Base-by-base conservation (phyloP, 2,329 filamentous ascomycete species). In the Chrysoporthe cubensis region DNA sequence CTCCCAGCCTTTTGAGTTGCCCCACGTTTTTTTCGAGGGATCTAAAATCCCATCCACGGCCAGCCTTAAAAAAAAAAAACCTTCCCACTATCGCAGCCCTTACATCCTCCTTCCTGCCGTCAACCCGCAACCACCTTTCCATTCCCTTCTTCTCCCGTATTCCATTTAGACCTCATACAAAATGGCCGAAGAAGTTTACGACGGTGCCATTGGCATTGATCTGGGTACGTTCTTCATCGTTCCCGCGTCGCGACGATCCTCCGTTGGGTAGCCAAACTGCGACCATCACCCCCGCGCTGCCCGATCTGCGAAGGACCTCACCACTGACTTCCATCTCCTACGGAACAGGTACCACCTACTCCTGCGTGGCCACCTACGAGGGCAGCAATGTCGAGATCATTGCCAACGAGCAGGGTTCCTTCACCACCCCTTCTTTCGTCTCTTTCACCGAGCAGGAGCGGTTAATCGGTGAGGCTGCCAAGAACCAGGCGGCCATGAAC, bases 401-500 rank as follows among this genome's bases (percentile, higher is more conserved):
- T 83, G 95, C 95, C 91, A 98, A 98, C 86, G 95, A 98, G 89
- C 95, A 98, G 90, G 95, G 95, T 88, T 94, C 90, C 85, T 97
- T 97, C 86, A 98, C 96, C 80, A 98, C 96, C 73, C 96, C 96
- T 75, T 98, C 96, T 68, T 99, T 97, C 88, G 96, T 99, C 80
- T 97, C 93, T 77, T 99, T 99, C 90, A 97, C 94, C 81, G 91
- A 95, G 78, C 93, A 97, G 87, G 96, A 99, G 89, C 94, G 96
- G 84, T 87, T 99, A 85, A 98, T 98, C 80, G 96, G 96, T 87
- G 96, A 98, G 89, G 95, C 96, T 71, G 96, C 96, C 80, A 99
- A 98, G 92, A 99, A 99, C 88, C 94, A 97, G 90, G 96, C 95
- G 80, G 95, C 96, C 79, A 97, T 98, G 93, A 99, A 99, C 92